Evolutionary conservation across 345 rosid species (phyloP), one percentile per base, ranked within the genome.

Genomic region (Brassica incana): DNA sequence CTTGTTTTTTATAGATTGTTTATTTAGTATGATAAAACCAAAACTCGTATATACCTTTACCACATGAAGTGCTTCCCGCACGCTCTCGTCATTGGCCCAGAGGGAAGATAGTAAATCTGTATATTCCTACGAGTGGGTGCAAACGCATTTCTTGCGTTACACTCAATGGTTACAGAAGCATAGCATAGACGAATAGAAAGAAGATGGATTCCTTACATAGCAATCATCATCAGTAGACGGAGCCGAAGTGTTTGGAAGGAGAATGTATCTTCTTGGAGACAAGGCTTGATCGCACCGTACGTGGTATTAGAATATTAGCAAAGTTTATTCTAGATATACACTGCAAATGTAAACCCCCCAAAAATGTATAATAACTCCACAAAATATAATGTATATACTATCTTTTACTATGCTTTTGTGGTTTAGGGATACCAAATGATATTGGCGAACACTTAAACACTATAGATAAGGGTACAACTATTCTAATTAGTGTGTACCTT

Each of bases 321-420:
- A 8, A 6, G 54, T 50, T 52, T 15, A 70, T 16, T n/a, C 45
- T 18, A 70, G 29, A 30, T 2, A 32, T 16, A 54, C 74, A 52
- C 63, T 70, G 73, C 62, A 70, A 52, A 52, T n/a, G 59, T 52
- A 52, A n/a, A 50, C 8, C 40, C 40, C 40, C 56, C 16, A 14
- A 48, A 48, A 12, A 45, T 10, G 5, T 10, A 45, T 14, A 8
- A 43, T 8, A 43, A 8, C 14, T 43, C 14, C 14, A 43, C 50
- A 43, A 11, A 43, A 10, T 43, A 9, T 43, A 9, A 8, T 43
- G 50, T 43, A 43, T 9, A 43, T 43, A 43, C 11, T 43, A 43
- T 43, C 50, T 43, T 43, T 43, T 43, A 36, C 40, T 36, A 6
- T 36, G 40, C 40, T 36, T 36, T 36, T 36, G 40, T 36, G 38